Evolutionary conservation across 208 protist species (phyloP).

Genomic region (Wallacemonas sp.): DNA sequence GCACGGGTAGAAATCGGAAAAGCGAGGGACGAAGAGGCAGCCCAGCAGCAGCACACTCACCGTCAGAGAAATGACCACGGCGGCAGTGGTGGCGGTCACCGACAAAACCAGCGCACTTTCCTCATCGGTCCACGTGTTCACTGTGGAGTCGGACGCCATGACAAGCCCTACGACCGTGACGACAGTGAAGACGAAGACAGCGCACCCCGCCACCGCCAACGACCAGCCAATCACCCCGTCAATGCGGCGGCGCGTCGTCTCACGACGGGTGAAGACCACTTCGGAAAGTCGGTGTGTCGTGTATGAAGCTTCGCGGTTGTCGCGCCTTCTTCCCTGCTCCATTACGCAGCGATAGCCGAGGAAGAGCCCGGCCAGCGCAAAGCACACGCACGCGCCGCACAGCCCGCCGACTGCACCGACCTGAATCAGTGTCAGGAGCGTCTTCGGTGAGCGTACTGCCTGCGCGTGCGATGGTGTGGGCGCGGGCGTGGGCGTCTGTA

Average conservation of each 20-base stretch:
- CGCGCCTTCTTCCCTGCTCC: background rate
- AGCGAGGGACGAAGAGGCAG: background rate
- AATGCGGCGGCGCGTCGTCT: background rate
- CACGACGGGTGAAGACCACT: constrained; percentile 1
- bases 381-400: background rate
- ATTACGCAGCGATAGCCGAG: background rate
- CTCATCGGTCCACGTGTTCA: background rate
- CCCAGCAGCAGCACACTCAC: background rate
- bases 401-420: background rate
- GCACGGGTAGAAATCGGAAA: background rate
- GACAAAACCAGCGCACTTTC: background rate
- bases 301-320: background rate
- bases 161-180: background rate
- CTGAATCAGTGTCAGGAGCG: no score
- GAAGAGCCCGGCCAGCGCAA: background rate
- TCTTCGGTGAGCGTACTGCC: background rate
- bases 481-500: no score
- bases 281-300: background rate
- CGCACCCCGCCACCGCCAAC: background rate
- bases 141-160: no score
- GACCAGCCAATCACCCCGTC: background rate
- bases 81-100: background rate
- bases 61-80: background rate
- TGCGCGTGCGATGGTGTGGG: background rate
- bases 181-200: background rate